Evolutionary conservation across 2,329 filamentous ascomycete genomes (phyloP), one percentile per base, ranked within the genome.

Genomic region (Penicillium sp.): DNA sequence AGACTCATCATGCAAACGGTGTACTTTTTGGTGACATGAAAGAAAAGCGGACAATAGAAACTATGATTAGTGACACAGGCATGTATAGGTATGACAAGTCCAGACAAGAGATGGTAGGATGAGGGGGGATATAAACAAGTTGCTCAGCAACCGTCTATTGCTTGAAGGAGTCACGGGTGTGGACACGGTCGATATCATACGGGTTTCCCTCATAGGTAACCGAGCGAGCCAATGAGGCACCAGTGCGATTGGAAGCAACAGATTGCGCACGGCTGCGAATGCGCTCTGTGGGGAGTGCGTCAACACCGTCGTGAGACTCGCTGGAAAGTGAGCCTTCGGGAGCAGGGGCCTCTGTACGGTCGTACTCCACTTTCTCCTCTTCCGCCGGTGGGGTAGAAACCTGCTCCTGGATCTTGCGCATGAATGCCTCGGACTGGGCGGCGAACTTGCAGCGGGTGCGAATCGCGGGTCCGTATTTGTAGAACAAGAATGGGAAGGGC

Each of bases 181-280:
- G 71, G 43, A 78, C 76, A 21, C 76, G 70, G 53, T 79, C 76
- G 56, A 78, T 71, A 57, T 76, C 75, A 59, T 74, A 79, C 3
- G 76, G 76, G 50, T 77, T 78, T 10, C 70, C 75, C 16, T 78
- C 76, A 45, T 79, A 79, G n/a, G 70, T 63, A 33, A 61, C 64
- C n/a, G 55, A 50, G 38, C 60, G 64, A 40, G 62, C 43, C 54
- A 62, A 34, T 16, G 64, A 68, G 25, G 49, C 64, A 27, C 58
- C 57, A 9, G 66, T 68, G 36, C 65, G 65, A 48, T 63, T 68
- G 4, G 68, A 72, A 16, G 70, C 62, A 50, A 66, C 64, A 40
- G 69, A 70, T 23, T 64, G 63, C 41, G 63, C 58, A 27, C 54
- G 58, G 54, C 65, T 72, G 58, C 63, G 68, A 48, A 58, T 65